Conservation (phyloP, 116 monocot genomes). For the Phalaenopsis hybrid region DNA sequence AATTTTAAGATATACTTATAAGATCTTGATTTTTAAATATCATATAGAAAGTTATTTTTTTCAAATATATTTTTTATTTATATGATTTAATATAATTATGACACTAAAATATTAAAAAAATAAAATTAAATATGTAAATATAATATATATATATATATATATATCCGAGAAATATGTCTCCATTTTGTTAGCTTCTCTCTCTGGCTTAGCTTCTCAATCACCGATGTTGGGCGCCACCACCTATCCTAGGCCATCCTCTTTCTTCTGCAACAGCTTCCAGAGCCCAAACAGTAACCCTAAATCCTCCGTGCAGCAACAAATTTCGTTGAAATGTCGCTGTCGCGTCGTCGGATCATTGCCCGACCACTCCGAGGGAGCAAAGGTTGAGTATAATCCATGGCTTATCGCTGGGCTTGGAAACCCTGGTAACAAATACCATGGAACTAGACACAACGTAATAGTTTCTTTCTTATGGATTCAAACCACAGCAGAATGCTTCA, state of each 20-base stretch:
- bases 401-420: constrained; percentile 95
- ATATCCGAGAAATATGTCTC: no score
- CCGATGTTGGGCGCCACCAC: neutral
- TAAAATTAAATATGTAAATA: no score
- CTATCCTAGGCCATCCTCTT: neutral
- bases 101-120: no score
- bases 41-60: no score
- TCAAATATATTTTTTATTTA: no score
- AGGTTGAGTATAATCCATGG: constrained; percentile 89
- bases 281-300: neutral
- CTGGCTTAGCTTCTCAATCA: neutral
- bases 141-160: no score
- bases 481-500: neutral
- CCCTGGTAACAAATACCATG: constrained; percentile 88
- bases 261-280: constrained; percentile 4
- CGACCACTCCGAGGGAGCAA: constrained; percentile 34
- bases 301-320: neutral
- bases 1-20: no score
- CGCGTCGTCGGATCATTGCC: constrained; percentile 47
- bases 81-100: no score
- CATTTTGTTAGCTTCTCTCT: neutral
- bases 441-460: constrained; percentile 83
- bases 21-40: no score
- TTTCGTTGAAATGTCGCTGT: neutral
- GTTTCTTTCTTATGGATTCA: neutral